phyloP scores from a whole-genome alignment of 345 rosid genomes.

The Trapa bicornis region DNA sequence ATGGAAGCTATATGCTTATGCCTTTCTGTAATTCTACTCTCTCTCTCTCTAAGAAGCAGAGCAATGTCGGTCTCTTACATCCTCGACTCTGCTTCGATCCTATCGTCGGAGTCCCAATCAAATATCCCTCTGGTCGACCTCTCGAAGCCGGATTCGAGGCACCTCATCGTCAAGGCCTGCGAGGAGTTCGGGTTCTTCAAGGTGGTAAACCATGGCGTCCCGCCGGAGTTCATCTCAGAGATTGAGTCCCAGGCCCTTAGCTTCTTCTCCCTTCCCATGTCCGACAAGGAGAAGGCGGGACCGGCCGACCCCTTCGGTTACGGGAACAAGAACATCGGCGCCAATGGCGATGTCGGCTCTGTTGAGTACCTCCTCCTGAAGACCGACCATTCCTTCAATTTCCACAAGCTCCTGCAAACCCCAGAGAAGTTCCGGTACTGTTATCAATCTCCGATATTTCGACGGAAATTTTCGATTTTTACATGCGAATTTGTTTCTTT shows the following conservation, averaged over 20 bases:
- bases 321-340: conserved; percentile 39
- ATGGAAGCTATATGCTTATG: neutral
- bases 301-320: conserved; percentile 37
- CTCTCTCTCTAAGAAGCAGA: neutral
- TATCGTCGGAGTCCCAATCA: neutral
- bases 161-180: conserved; percentile 26
- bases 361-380: conserved; percentile 36
- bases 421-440: conserved; percentile 18
- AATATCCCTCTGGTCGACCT: conserved; percentile 20
- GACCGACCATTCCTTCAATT: conserved; percentile 13
- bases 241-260: conserved; percentile 24
- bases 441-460: conserved; percentile 2
- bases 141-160: conserved; percentile 20
- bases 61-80: conserved; percentile 13
- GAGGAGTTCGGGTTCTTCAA: conserved; percentile 46
- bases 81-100: neutral
- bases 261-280: conserved; percentile 24
- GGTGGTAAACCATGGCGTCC: conserved; percentile 35
- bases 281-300: conserved; percentile 27
- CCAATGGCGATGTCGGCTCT: conserved; percentile 46
- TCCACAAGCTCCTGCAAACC: conserved; percentile 11
- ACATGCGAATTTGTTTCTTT: neutral
- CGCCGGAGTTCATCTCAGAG: conserved; percentile 19
- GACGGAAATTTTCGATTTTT: neutral
- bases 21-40: neutral